These are phyloP conservation scores for Tolypocladium sp. DNA, from an alignment of 2,329 filamentous ascomycete species.

Conservation along the genomic window DNA sequence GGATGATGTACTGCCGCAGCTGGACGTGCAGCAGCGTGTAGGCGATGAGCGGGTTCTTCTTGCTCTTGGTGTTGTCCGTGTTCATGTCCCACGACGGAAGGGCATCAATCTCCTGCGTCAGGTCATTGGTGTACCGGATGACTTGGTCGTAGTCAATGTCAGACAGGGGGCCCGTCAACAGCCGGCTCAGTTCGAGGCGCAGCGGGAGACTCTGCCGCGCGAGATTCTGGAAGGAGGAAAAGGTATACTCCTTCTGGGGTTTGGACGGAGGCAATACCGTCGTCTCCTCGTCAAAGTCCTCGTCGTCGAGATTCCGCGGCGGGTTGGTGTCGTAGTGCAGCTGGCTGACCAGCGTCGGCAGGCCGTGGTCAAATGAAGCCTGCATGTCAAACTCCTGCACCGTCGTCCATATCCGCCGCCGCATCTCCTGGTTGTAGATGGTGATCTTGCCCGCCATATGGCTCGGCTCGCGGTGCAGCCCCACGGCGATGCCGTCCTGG, in stretches of 20 bases:
- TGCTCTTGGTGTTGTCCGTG: slow-evolving; percentile 23
- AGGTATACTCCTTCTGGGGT: slow-evolving; percentile 44
- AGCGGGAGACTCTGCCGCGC: slow-evolving; percentile 46
- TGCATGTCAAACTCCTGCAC: slow-evolving; percentile 55
- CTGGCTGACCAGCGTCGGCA: slow-evolving; percentile 48
- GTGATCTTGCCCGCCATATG: slow-evolving; percentile 45
- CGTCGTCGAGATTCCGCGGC: slow-evolving; percentile 49
- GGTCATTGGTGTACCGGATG: slow-evolving; percentile 50
- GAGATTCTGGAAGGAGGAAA: slow-evolving; percentile 49
- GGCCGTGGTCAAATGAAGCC: slow-evolving; percentile 50
- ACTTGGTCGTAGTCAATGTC: slow-evolving; percentile 54
- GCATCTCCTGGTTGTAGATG: slow-evolving; percentile 54
- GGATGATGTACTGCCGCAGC: slow-evolving; percentile 52
- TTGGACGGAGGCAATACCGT: slow-evolving; percentile 41
- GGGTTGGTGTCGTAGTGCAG: slow-evolving; percentile 46
- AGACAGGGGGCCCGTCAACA: slow-evolving; percentile 44
- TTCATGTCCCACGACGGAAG: slow-evolving; percentile 45
- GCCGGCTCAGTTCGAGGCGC: slow-evolving; percentile 46
- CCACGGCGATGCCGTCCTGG: slow-evolving; percentile 48
- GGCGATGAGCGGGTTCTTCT: slow-evolving; percentile 47
- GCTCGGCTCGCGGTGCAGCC: slow-evolving; percentile 50
- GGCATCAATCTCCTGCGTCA: slow-evolving; percentile 51
- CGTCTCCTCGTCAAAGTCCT: slow-evolving; percentile 46
- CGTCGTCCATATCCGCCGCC: slow-evolving; percentile 50
- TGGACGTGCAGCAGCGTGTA: slow-evolving; percentile 53